Evolutionary conservation across 768 basidiomycete species (phyloP).

Genomic region (Hirschioporus abietinus): DNA sequence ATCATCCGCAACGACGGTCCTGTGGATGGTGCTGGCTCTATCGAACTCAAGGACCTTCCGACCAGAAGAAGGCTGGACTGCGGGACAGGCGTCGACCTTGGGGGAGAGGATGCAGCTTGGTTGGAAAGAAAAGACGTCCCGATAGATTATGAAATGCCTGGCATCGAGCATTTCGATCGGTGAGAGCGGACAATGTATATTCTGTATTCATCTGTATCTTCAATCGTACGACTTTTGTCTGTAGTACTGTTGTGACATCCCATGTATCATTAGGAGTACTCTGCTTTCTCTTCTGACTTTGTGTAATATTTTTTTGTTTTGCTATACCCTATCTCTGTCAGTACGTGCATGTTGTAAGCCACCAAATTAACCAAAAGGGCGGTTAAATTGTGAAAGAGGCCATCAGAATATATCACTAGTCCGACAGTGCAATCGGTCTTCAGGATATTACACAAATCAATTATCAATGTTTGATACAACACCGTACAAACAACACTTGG

Average conservation of each 20-base stretch:
- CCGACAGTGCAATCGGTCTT: no score
- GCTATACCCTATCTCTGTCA: no score
- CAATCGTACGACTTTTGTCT: neutral
- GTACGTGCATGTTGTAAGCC: no score
- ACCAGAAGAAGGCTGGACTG: slow-evolving; percentile 53
- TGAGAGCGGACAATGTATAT: neutral
- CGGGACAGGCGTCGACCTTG: slow-evolving; percentile 61
- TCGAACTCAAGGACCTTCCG: slow-evolving; percentile 59
- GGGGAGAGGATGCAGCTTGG: slow-evolving; percentile 58
- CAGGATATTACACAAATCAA: no score
- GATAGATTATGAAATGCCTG: slow-evolving; percentile 67
- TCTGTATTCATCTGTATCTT: neutral
- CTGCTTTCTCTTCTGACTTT: neutral
- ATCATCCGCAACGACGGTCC: slow-evolving; percentile 36
- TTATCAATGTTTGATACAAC: no score
- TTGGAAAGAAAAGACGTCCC: slow-evolving; percentile 71
- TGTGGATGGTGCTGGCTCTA: slow-evolving; percentile 14
- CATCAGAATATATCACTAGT: no score
- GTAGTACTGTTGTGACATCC: neutral
- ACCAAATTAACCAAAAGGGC: no score
- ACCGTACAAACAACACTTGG: no score
- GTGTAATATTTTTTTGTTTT: neutral
- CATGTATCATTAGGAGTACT: neutral
- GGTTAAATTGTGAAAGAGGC: no score
- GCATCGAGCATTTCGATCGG: slow-evolving; percentile 26